phyloP scores from a whole-genome alignment of 1,284 basidiomycete species.

The Schizophyllum amplum region DNA sequence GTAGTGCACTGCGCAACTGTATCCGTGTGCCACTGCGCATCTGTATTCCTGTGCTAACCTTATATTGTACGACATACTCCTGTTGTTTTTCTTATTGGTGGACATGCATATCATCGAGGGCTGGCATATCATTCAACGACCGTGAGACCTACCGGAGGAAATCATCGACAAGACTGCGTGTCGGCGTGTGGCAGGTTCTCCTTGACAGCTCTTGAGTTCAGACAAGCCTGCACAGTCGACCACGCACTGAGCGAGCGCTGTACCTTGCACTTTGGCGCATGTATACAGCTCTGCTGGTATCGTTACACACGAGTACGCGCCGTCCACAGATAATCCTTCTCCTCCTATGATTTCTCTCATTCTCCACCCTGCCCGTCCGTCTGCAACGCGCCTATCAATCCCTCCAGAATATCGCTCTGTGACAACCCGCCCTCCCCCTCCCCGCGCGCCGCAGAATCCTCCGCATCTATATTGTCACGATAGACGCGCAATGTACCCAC shows the following conservation, averaged over 20 bases:
- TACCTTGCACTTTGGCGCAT: too few species aligned
- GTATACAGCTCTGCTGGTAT: too few species aligned
- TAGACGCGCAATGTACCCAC: slow-evolving; percentile 58
- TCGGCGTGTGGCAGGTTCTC: too few species aligned
- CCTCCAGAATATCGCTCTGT: slow-evolving; percentile 62
- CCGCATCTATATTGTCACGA: slow-evolving; percentile 65
- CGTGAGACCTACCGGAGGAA: too few species aligned
- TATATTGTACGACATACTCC: background rate
- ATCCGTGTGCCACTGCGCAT: background rate
- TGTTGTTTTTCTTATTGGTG: background rate
- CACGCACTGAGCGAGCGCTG: too few species aligned
- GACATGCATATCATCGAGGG: background rate
- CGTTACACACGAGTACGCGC: too few species aligned
- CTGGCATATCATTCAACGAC: background rate
- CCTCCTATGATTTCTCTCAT: background rate
- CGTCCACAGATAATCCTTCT: too few species aligned
- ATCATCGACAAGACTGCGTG: too few species aligned
- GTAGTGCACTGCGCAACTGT: background rate
- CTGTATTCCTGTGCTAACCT: background rate
- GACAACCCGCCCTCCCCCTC: slow-evolving; percentile 32
- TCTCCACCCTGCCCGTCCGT: background rate
- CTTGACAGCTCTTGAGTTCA: too few species aligned
- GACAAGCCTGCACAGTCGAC: too few species aligned
- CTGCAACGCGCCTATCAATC: slow-evolving; percentile 56
- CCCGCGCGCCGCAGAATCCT: slow-evolving; percentile 20